Evolutionary conservation across 176 grass and related monocot species (phyloP).

Genomic region (Bothriochloa decipiens): DNA sequence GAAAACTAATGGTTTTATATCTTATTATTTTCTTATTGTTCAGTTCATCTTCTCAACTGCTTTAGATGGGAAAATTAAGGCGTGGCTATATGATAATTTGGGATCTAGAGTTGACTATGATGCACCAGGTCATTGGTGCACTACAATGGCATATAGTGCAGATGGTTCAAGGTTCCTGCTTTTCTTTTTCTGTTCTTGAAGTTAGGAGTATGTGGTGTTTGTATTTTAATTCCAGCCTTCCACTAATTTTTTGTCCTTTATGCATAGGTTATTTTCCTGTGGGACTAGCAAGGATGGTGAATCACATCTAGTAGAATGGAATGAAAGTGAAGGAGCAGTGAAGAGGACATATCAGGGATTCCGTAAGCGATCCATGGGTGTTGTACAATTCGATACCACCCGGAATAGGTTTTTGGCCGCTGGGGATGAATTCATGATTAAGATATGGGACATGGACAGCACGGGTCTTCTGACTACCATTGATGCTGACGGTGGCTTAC

Average conservation of each 20-base stretch:
- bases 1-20: conserved; percentile 28
- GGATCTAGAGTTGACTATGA: conserved; percentile 99
- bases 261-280: conserved; percentile 91
- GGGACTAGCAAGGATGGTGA: conserved; percentile 99
- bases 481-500: conserved; percentile 93
- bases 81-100: conserved; percentile 97
- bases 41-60: conserved; percentile 99
- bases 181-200: conserved; percentile 22
- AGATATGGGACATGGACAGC: conserved; percentile 99
- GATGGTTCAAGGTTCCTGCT: conserved; percentile 88
- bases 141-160: conserved; percentile 99
- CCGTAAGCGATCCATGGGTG: conserved; percentile 83
- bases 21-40: conserved; percentile 25
- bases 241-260: conserved; percentile 11
- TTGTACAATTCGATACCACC: conserved; percentile 98
- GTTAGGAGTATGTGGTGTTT: conserved; percentile 29
- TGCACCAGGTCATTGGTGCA: conserved; percentile 98
- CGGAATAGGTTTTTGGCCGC: conserved; percentile 89
- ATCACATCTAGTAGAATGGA: conserved; percentile 97
- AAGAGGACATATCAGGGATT: conserved; percentile 99
- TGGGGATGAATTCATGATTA: conserved; percentile 95
- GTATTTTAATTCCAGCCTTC: conserved; percentile 14
- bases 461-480: conserved; percentile 84
- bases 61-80: conserved; percentile 99
- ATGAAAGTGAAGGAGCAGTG: conserved; percentile 96